These are phyloP conservation scores for bread wheat (Triticum aestivum) DNA, from an alignment of 176 grass and related monocot genomes.

Conservation along the genomic window IWGSC_CS_RefSeq_v2.1 NC_057801.1:722868492-722868991, in stretches of 20 bases:
- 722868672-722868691: constrained; percentile 93
- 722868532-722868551: background rate
- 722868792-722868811: background rate
- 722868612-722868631: constrained; percentile 51
- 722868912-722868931: background rate
- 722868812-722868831: background rate
- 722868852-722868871: background rate
- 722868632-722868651: constrained; percentile 65
- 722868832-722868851: background rate
- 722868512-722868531: background rate
- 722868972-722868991: background rate
- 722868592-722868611: constrained; percentile 81
- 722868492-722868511: background rate
- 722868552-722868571: background rate
- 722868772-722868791: background rate
- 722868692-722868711: constrained; percentile 57
- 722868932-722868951: background rate
- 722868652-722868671: constrained; percentile 68
- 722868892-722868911: background rate
- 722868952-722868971: background rate
- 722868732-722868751: background rate
- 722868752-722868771: background rate
- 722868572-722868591: constrained; percentile 63
- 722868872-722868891: background rate
- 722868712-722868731: constrained; percentile 16